Conservation (phyloP, 108 stramenopile species). For the Schizochytrium sp. region DNA sequence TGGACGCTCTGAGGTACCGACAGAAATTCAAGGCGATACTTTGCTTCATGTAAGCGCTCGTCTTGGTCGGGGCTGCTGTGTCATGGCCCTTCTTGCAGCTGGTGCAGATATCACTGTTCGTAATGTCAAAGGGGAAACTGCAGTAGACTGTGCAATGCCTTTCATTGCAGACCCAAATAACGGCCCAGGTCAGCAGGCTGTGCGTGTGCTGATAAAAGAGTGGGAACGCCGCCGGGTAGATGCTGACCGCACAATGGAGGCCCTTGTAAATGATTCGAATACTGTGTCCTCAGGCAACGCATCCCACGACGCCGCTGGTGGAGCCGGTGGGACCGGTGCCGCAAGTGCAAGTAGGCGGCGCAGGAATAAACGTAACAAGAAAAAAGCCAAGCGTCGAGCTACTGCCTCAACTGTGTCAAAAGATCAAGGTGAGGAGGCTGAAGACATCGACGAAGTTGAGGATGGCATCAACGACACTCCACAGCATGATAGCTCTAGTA, state of each 20-base stretch:
- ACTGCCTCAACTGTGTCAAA: neutral
- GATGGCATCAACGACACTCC: neutral
- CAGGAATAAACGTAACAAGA: constrained; percentile 14
- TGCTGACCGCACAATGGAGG: constrained; percentile 17
- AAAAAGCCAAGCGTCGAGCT: neutral
- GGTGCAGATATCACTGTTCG: constrained; percentile 22
- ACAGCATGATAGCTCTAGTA: neutral
- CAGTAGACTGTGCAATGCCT: constrained; percentile 29
- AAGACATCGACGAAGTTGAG: neutral
- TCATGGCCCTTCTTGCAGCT: neutral
- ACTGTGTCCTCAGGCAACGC: neutral
- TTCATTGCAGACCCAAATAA: neutral
- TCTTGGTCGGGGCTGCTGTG: constrained; percentile 19
- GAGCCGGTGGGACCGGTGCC: no score
- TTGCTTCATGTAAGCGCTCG: constrained; percentile 16
- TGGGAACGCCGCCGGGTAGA: neutral
- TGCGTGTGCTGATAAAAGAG: neutral
- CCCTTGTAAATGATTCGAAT: neutral
- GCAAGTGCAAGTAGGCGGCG: neutral
- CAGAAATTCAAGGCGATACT: constrained; percentile 46
- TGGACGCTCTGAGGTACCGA: neutral
- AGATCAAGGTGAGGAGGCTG: neutral
- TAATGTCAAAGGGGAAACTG: constrained; percentile 10
- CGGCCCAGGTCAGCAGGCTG: neutral
- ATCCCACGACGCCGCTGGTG: neutral